phyloP scores from a whole-genome alignment of 2,329 filamentous ascomycete genomes.

The Calonectria naviculata region DNA sequence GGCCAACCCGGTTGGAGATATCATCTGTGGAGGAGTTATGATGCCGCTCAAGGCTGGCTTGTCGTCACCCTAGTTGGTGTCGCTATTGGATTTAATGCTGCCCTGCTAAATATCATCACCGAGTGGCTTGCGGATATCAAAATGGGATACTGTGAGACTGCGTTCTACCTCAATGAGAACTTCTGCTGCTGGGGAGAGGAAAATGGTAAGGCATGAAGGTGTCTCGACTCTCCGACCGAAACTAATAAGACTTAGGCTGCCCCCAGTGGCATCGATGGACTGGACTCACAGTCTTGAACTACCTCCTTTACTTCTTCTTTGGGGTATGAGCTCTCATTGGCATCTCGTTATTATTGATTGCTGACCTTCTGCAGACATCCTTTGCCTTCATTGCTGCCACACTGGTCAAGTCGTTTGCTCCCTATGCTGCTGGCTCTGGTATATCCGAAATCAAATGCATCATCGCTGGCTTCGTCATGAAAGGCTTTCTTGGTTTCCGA shows the following conservation, averaged over 20 bases:
- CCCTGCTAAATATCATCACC: conserved; percentile 92
- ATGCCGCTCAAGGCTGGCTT: conserved; percentile 97
- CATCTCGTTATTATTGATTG: neutral
- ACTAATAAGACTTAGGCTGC: conserved; percentile 69
- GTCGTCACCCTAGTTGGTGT: conserved; percentile 93
- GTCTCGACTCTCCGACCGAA: neutral
- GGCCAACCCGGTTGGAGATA: conserved; percentile 81
- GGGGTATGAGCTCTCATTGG: conserved; percentile 64
- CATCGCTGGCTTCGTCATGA: conserved; percentile 99
- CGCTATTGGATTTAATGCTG: conserved; percentile 94
- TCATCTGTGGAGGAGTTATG: conserved; percentile 86
- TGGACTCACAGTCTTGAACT: conserved; percentile 80
- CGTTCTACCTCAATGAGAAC: conserved; percentile 95
- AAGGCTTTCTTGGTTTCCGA: conserved; percentile 92
- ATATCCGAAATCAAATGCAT: conserved; percentile 99
- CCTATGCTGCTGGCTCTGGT: conserved; percentile 94
- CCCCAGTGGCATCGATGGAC: conserved; percentile 92
- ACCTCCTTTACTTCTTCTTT: conserved; percentile 88
- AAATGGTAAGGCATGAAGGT: conserved; percentile 64
- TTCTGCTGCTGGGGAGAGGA: conserved; percentile 99
- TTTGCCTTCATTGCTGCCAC: conserved; percentile 87
- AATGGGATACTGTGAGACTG: conserved; percentile 93
- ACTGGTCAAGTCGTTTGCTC: conserved; percentile 90
- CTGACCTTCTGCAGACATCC: conserved; percentile 62
- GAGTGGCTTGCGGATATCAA: conserved; percentile 98